Evolutionary conservation across 345 rosid genomes (phyloP).

Genomic region (Toxicodendron radicans): DNA sequence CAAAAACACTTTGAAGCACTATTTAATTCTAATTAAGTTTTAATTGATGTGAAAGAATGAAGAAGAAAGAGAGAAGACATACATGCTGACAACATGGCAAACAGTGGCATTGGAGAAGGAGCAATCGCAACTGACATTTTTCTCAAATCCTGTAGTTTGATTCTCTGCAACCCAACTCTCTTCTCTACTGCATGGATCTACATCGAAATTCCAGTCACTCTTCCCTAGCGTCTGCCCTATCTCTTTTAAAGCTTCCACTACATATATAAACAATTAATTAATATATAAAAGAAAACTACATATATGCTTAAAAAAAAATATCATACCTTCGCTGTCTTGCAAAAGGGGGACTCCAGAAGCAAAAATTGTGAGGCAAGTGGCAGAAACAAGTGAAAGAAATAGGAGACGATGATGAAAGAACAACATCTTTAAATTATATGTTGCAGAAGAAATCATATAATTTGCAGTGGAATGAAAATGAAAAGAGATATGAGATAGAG

Average conservation of each 20-base stretch:
- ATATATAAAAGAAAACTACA: background rate
- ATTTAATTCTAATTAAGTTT: no score
- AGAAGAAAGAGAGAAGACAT: background rate
- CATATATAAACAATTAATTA: background rate
- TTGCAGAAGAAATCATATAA: no score
- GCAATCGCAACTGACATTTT: constrained; percentile 29
- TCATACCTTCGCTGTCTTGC: constrained; percentile 38
- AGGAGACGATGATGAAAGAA: constrained; percentile 1
- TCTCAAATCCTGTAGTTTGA: constrained; percentile 19
- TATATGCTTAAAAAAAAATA: background rate
- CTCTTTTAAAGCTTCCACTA: constrained; percentile 45
- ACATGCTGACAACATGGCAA: constrained; percentile 33
- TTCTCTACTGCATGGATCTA: constrained; percentile 39
- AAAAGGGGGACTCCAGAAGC: constrained; percentile 26
- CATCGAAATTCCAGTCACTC: constrained; percentile 45
- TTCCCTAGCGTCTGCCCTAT: constrained; percentile 49
- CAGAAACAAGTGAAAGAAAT: constrained; percentile 14
- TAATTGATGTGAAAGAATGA: no score
- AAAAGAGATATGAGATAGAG: no score
- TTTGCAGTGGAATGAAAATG: no score
- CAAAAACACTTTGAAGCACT: no score
- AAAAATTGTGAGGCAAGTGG: constrained; percentile 21
- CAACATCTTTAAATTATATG: constrained; percentile 2
- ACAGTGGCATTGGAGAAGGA: constrained; percentile 13
- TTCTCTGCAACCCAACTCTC: constrained; percentile 36